phyloP scores from a whole-genome alignment of 2,329 filamentous ascomycete species.

The Karstenula rhodostoma region DNA sequence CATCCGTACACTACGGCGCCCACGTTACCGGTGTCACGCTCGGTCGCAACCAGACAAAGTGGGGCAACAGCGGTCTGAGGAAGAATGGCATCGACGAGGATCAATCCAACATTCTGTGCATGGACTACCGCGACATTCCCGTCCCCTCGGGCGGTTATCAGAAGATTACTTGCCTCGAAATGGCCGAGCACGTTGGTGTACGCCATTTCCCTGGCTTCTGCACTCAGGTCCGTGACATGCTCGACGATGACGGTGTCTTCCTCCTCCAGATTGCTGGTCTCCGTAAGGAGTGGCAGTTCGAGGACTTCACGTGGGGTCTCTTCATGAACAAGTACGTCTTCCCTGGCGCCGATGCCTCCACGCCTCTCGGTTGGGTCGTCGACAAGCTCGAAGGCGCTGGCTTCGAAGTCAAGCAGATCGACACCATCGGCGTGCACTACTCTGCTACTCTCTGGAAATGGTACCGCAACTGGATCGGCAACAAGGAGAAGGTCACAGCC shows the following conservation, averaged over 20 bases:
- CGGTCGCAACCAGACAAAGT: conserved; percentile 93
- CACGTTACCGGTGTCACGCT: conserved; percentile 89
- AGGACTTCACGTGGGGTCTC: conserved; percentile 96
- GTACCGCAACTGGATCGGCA: conserved; percentile 98
- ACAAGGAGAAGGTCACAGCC: conserved; percentile 88
- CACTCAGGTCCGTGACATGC: conserved; percentile 90
- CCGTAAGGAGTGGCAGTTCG: conserved; percentile 95
- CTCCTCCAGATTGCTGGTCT: conserved; percentile 96
- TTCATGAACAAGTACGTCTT: conserved; percentile 99
- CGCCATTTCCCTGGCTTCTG: conserved; percentile 84
- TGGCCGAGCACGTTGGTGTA: conserved; percentile 98
- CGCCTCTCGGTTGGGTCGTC: conserved; percentile 87
- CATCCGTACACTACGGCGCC: conserved; percentile 89
- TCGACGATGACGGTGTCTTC: conserved; percentile 94
- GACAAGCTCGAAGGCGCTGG: conserved; percentile 85
- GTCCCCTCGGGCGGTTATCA: conserved; percentile 80
- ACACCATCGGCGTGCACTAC: conserved; percentile 97
- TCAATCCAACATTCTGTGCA: conserved; percentile 92
- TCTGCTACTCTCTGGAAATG: conserved; percentile 96
- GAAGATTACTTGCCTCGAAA: conserved; percentile 97
- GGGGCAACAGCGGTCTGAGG: conserved; percentile 91
- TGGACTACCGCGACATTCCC: conserved; percentile 96
- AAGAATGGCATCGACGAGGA: conserved; percentile 82
- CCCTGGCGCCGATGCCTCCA: conserved; percentile 94
- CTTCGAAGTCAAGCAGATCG: conserved; percentile 89